Evolutionary conservation across 2,329 filamentous ascomycete species (phyloP), one percentile per base, ranked within the genome.

Genomic region (Aspergillus ustus): DNA sequence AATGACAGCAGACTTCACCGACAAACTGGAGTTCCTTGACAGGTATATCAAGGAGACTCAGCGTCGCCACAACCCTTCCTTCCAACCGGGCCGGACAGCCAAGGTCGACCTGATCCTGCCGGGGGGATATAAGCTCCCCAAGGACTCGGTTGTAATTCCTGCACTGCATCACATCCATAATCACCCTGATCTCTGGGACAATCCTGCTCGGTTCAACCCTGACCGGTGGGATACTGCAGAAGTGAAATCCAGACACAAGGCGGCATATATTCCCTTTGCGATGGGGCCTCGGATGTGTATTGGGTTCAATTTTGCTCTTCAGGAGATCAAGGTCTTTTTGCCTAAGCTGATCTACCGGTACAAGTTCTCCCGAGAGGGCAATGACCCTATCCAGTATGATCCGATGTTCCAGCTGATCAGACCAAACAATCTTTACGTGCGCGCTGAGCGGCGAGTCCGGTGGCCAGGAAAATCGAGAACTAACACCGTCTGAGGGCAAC

Each of bases 271-370:
- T 3, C 87, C 87, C 0, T 89, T 89, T 64, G 86, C 83, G 0
- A 76, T 81, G 0, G 87, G 87, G 0, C 82, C 78, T 0, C 77
- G 87, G 1, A 82, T 82, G 75, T 89, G 87, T 63, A 85, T 89
- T 59, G 87, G 86, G 0, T 88, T 87, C 80, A 89, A 87, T 73
- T 87, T 89, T 71, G 87, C 86, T 0, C 75, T 89, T 7, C 81
- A 83, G 61, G 85, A 89, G 72, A 78, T 87, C 61, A 88, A 88
- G 76, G 78, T 87, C 17, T 72, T 76, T 37, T 37, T 89, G 64
- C 77, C 81, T 1, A 85, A 88, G 75, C 73, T 89, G 43, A 72
- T 89, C 2, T 88, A 82, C 60, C 78, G 86, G 7, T 89, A 89
- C 69, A 76, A 83, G 58, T 89, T 87, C 61, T 72, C 63, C 9